Conservation (phyloP, 1,139 yeast species). For the Debaryomyces subglobosus region DNA sequence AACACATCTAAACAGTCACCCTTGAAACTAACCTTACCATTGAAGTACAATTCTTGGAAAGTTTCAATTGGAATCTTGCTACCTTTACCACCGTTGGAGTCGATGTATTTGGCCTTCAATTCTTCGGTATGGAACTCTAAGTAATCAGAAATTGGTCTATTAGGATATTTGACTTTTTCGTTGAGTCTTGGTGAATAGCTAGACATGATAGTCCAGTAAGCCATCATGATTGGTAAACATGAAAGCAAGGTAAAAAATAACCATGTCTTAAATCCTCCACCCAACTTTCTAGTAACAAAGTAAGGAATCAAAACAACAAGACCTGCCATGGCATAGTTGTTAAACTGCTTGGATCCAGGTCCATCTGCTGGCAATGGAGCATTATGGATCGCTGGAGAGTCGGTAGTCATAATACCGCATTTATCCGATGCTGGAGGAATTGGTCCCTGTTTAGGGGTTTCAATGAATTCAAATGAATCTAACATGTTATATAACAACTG, state of each 20-base stretch:
- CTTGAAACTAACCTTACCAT: slow-evolving; percentile 80
- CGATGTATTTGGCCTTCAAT: slow-evolving; percentile 67
- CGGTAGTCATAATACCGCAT: slow-evolving; percentile 65
- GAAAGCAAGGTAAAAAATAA: slow-evolving; percentile 54
- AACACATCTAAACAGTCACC: slow-evolving; percentile 84
- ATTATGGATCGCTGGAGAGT: slow-evolving; percentile 74
- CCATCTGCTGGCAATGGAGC: slow-evolving; percentile 94
- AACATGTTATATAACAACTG: slow-evolving; percentile 26
- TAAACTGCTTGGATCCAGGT: slow-evolving; percentile 78
- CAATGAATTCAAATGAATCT: slow-evolving; percentile 52
- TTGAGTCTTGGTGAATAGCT: slow-evolving; percentile 81
- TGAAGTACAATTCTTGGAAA: slow-evolving; percentile 86
- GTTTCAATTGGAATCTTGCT: slow-evolving; percentile 90
- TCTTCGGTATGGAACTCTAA: slow-evolving; percentile 80
- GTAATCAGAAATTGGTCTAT: slow-evolving; percentile 76
- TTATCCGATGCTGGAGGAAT: slow-evolving; percentile 50
- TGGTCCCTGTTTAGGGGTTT: slow-evolving; percentile 60
- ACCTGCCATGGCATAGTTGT: slow-evolving; percentile 58
- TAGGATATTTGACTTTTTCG: slow-evolving; percentile 76
- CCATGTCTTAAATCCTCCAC: slow-evolving; percentile 76
- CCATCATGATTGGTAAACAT: slow-evolving; percentile 72
- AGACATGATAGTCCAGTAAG: slow-evolving; percentile 80
- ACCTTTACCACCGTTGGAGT: slow-evolving; percentile 56
- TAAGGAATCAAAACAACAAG: slow-evolving; percentile 65
- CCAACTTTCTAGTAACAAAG: slow-evolving; percentile 64